phyloP scores from a whole-genome alignment of 306 rosid species.

The Ochetophila trinervis region DNA sequence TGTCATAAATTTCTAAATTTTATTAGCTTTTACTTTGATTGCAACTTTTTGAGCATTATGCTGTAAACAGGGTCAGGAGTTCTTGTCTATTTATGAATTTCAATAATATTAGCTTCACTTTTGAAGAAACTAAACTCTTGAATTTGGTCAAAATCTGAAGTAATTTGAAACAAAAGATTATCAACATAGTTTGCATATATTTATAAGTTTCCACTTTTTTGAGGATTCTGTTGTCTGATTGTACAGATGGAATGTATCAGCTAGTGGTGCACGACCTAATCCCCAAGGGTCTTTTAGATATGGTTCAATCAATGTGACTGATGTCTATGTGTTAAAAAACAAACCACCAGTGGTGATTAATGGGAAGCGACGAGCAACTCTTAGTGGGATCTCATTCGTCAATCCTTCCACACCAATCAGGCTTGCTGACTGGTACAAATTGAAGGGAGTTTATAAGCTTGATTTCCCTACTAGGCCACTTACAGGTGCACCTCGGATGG shows the following conservation, averaged over 20 bases:
- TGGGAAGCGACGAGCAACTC: slow-evolving; percentile 67
- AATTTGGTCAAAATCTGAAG: not conserved
- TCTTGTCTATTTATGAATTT: not conserved
- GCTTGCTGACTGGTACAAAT: slow-evolving; percentile 73
- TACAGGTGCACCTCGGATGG: slow-evolving; percentile 58
- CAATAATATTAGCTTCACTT: not conserved
- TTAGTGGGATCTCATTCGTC: slow-evolving; percentile 70
- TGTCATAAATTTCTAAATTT: not conserved
- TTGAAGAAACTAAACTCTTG: not conserved
- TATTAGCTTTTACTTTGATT: not conserved
- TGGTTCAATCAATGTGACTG: slow-evolving; percentile 93
- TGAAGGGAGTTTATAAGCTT: slow-evolving; percentile 79
- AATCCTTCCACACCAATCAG: slow-evolving; percentile 85
- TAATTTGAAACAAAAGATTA: not conserved
- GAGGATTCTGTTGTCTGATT: slow-evolving; percentile 23
- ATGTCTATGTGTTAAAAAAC: slow-evolving; percentile 70
- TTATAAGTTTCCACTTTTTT: not conserved
- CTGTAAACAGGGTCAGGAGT: not conserved
- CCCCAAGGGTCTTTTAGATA: slow-evolving; percentile 97
- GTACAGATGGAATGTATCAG: slow-evolving; percentile 93
- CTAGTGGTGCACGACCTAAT: slow-evolving; percentile 98
- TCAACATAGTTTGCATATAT: not conserved
- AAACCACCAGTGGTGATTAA: slow-evolving; percentile 57
- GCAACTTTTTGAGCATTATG: not conserved
- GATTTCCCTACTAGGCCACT: slow-evolving; percentile 80